Base-by-base conservation (phyloP, 495 filamentous ascomycete genomes). In the Talaromyces adpressus region DNA sequence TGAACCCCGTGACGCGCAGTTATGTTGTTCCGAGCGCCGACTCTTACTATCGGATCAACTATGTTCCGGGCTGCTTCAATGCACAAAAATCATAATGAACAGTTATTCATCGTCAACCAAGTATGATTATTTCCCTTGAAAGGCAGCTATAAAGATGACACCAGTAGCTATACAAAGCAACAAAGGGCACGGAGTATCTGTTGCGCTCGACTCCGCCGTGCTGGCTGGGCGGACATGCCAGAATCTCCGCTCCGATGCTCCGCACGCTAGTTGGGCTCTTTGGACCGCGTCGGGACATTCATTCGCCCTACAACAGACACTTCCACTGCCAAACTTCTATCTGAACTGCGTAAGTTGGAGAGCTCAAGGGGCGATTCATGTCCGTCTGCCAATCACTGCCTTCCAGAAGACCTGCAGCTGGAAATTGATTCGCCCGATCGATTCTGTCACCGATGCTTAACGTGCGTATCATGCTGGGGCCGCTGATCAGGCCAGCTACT, bases 241-340 rank as follows among this genome's bases (percentile, higher is more conserved):
- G 51, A 54, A 54, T 54, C 51, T 54, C 51, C 25, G 51, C 51
- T 54, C 51, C 51, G 51, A 54, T 54, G 51, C 51, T 54, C 23
- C 51, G 22, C 51, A 11, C 25, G 20, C 25, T 16, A 29, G 18
- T 52, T 25, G 18, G 49, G 9, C 18, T n/a, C 49, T 52, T 52
- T 52, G n/a, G 18, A 25, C 49, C 49, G 49, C n/a, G 11, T 52
- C 49, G 51, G 51, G 51, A 54, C 22, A 29, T 54, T 20, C 18
- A 25, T 54, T 27, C 23, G 3, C 51, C 51, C 51, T 25, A 14
- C 45, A 36, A 18, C 41, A 45, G 5, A 45, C 6, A 18, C 16
- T 11, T 2, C 9, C 41, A 45, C 32, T 36, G 41, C 6, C 41
- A 45, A 16, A n/a, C 41, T n/a, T 45, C n/a, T n/a, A 18, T 49